Percentiles rank a stretch among this genome's conserved stretches.
Conservation (phyloP, 495 filamentous ascomycete species). For the Tuber aestivum region DNA sequence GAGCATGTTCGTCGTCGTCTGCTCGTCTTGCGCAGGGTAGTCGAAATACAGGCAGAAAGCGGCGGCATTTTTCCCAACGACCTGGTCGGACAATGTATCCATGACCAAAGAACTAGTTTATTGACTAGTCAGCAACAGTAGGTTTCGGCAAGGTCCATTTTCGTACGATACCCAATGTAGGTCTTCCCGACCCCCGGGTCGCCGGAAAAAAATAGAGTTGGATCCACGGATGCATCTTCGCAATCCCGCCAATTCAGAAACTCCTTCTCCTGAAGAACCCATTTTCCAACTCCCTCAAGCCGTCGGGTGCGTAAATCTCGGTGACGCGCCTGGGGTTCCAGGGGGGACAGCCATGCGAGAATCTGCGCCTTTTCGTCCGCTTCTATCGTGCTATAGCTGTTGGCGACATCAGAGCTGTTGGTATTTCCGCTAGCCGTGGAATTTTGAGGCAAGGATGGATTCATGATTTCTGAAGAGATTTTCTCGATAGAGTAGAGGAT, state of each 20-base stretch:
- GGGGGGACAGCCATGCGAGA: background rate
- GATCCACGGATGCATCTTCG: conserved; percentile 1
- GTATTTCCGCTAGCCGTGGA: background rate
- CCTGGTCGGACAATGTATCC: background rate
- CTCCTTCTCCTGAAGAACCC: background rate
- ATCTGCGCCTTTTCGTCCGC: background rate
- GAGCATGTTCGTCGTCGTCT: background rate
- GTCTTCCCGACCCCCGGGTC: background rate
- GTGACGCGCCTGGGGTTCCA: background rate
- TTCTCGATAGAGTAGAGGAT: background rate
- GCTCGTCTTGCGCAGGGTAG: background rate
- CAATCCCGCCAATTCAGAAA: conserved; percentile 1
- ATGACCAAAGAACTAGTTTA: background rate
- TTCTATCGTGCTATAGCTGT: background rate
- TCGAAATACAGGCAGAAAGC: background rate
- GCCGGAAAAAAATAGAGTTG: background rate
- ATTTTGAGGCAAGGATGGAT: background rate
- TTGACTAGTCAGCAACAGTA: background rate
- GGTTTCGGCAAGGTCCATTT: background rate
- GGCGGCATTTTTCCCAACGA: background rate
- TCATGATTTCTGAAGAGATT: background rate
- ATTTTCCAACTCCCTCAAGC: background rate
- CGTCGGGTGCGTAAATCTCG: background rate
- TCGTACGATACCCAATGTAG: background rate
- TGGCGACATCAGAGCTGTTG: background rate